A percentile compares a stretch with the other conserved stretches of the same genome.
Evolutionary conservation across 257 asterid species (phyloP).

Genomic region (Ilex asprella): DNA sequence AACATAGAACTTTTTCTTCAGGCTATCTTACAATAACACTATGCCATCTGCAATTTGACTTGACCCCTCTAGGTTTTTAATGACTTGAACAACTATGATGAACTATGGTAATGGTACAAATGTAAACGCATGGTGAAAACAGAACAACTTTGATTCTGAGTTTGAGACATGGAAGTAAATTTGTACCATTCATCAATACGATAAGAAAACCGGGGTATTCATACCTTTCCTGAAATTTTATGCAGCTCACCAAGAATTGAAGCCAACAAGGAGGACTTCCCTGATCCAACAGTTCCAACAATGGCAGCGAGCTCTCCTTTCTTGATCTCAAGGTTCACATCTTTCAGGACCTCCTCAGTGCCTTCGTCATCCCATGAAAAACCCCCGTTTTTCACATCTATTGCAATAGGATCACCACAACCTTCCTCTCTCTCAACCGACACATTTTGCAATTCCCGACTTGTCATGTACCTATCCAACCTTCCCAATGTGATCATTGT

Average conservation of each 20-base stretch:
- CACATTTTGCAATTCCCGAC: conserved; percentile 36
- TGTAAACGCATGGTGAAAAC: no score
- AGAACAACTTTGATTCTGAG: no score
- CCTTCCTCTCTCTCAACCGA: conserved; percentile 42
- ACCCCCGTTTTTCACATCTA: conserved; percentile 41
- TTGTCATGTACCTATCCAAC: conserved; percentile 45
- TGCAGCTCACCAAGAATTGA: conserved; percentile 67
- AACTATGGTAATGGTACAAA: no score
- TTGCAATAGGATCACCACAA: conserved; percentile 27
- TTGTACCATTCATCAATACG: neutral
- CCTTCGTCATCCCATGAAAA: conserved; percentile 70
- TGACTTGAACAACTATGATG: no score
- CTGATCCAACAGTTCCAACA: conserved; percentile 84
- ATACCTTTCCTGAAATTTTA: conserved; percentile 58
- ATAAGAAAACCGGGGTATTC: neutral
- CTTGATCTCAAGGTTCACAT: conserved; percentile 37
- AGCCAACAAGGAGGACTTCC: conserved; percentile 66
- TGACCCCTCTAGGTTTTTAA: no score
- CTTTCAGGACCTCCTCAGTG: conserved; percentile 24
- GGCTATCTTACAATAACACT: no score
- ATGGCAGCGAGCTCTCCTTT: conserved; percentile 77
- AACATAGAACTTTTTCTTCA: no score
- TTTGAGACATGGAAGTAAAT: no score
- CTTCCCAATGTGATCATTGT: conserved; percentile 53
- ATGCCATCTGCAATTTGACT: no score